Percentiles rank a stretch among this genome's conserved stretches.
phyloP scores from a whole-genome alignment of 208 protist species.

The Trypanosoma vivax region DNA sequence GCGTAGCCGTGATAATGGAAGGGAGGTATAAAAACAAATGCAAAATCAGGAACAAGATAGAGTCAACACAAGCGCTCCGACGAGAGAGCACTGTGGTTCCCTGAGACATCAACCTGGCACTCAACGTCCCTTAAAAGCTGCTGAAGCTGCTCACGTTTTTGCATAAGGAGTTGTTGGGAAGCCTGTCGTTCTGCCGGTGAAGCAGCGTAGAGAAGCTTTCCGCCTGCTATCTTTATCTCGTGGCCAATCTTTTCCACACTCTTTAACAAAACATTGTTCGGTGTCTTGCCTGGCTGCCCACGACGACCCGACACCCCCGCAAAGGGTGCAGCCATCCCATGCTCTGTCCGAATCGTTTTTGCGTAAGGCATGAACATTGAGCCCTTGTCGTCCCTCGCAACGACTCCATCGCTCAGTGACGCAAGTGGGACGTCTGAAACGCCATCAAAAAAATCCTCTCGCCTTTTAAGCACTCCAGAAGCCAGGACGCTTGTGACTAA shows the following conservation, averaged over 20 bases:
- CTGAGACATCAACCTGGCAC: not conserved
- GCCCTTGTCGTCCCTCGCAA: constrained; percentile 35
- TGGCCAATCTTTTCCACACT: constrained; percentile 29
- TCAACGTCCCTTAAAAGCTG: constrained; percentile 17
- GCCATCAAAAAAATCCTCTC: constrained; percentile 75
- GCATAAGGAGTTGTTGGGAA: constrained; percentile 12
- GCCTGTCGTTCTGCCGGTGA: constrained; percentile 19
- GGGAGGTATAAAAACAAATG: no score
- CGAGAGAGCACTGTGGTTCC: not conserved
- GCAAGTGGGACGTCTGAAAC: constrained; percentile 66
- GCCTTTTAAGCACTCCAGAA: constrained; percentile 46
- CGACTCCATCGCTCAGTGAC: constrained; percentile 5
- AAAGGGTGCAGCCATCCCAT: not conserved
- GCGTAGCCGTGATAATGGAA: no score
- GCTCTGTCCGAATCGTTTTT: constrained; percentile 29
- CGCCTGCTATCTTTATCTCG: constrained; percentile 21
- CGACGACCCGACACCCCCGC: constrained; percentile 1
- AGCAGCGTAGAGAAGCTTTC: constrained; percentile 26
- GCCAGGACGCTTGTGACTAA: constrained; percentile 39
- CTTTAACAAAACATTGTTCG: constrained; percentile 15
- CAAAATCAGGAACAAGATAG: no score
- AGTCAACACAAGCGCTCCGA: not conserved
- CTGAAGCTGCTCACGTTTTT: constrained; percentile 27
- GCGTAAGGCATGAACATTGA: constrained; percentile 17
- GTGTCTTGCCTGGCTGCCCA: constrained; percentile 1